Conservation (phyloP, 2,329 filamentous ascomycete genomes). For the Lecanosticta acicola region DNA sequence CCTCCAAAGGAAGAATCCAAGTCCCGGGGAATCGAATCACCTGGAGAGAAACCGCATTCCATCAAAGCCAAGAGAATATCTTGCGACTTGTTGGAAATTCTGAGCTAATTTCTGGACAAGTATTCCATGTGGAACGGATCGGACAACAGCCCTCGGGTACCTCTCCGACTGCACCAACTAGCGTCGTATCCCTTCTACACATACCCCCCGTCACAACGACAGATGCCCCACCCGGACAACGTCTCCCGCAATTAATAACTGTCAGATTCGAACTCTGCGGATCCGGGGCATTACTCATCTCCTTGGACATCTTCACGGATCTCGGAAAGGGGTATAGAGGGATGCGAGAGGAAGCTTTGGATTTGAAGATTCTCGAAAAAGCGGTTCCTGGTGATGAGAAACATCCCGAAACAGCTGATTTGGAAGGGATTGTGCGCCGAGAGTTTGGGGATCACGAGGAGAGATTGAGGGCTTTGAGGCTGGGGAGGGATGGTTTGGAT, state of each 20-base stretch:
- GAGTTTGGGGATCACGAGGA: neutral
- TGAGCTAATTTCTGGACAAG: too few relatives aligned
- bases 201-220: too few relatives aligned
- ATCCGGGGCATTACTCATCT: neutral
- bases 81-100: too few relatives aligned
- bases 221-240: neutral
- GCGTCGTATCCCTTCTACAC: too few relatives aligned
- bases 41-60: neutral
- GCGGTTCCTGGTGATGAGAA: neutral
- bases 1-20: neutral
- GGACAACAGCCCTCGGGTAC: too few relatives aligned
- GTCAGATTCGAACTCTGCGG: too few relatives aligned
- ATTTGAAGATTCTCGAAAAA: neutral
- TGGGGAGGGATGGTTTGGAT: too few relatives aligned
- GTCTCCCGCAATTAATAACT: neutral
- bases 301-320: neutral
- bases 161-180: too few relatives aligned
- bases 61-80: too few relatives aligned
- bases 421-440: neutral
- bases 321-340: neutral
- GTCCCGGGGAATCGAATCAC: neutral
- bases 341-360: neutral
- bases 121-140: too few relatives aligned
- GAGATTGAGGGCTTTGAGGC: too few relatives aligned
- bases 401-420: neutral